Evolutionary conservation across 805 yeast species (phyloP).

Genomic region (Candida verbasci): DNA sequence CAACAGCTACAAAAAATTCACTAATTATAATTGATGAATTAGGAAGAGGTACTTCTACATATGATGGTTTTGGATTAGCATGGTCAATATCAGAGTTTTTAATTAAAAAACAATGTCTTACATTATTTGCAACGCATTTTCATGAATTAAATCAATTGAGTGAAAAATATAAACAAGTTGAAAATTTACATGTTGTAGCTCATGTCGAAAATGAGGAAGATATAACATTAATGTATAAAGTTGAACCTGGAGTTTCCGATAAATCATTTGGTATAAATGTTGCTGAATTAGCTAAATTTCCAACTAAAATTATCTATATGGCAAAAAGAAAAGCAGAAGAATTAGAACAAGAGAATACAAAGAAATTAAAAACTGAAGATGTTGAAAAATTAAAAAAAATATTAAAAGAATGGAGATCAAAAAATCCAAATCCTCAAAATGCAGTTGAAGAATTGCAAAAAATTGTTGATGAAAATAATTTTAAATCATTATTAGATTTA

Average conservation of each 20-base stretch:
- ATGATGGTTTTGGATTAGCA: slow-evolving; percentile 97
- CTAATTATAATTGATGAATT: slow-evolving; percentile 89
- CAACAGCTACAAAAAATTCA: slow-evolving; percentile 73
- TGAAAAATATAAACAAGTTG: slow-evolving; percentile 57
- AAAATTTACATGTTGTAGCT: slow-evolving; percentile 89
- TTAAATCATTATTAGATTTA: too few relatives aligned
- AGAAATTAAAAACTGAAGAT: slow-evolving; percentile 54
- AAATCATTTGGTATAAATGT: slow-evolving; percentile 98
- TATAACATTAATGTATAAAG: slow-evolving; percentile 84
- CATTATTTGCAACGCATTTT: slow-evolving; percentile 95
- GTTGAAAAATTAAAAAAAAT: slow-evolving; percentile 44
- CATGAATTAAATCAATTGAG: slow-evolving; percentile 88
- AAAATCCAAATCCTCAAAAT: slow-evolving; percentile 43
- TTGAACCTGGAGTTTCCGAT: slow-evolving; percentile 94
- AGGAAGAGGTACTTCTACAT: slow-evolving; percentile 86
- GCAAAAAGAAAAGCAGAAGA: slow-evolving; percentile 93
- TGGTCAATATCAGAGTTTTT: slow-evolving; percentile 93
- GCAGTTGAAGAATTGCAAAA: slow-evolving; percentile 14
- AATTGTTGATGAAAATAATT: slow-evolving; percentile 26
- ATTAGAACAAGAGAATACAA: slow-evolving; percentile 43
- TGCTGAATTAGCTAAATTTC: slow-evolving; percentile 93
- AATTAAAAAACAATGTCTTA: slow-evolving; percentile 70
- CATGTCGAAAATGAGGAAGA: slow-evolving; percentile 68
- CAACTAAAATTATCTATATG: slow-evolving; percentile 85
- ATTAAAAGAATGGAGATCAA: slow-evolving; percentile 50